phyloP scores from a whole-genome alignment of 1,284 basidiomycete species.

The Stereum hirsutum region DNA sequence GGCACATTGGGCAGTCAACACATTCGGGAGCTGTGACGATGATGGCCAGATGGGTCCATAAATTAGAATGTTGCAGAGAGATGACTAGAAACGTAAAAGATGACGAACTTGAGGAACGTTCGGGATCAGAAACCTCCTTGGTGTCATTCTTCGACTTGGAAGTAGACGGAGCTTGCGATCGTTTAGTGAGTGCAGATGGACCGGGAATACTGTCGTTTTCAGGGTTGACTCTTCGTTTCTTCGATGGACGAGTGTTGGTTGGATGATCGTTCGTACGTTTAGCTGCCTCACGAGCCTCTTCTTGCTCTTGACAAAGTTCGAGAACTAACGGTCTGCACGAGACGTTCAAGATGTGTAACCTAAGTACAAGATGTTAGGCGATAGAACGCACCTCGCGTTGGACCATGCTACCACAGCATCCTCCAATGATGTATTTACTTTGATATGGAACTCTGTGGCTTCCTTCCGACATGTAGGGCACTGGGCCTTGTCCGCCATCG shows the following conservation, averaged over 20 bases:
- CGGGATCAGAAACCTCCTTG: no score
- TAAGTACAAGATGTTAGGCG: neutral
- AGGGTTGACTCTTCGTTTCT: conserved; percentile 10
- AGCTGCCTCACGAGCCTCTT: conserved; percentile 16
- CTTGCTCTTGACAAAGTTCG: conserved; percentile 10
- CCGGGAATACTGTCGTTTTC: neutral
- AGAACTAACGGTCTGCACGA: conserved; percentile 10
- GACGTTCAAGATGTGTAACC: neutral
- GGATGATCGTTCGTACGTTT: conserved; percentile 6
- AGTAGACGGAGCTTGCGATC: neutral
- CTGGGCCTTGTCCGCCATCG: conserved; percentile 44
- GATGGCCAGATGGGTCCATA: neutral
- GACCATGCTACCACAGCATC: conserved; percentile 56
- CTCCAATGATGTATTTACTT: conserved; percentile 51
- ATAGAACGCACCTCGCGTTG: conserved; percentile 40
- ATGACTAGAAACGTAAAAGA: neutral
- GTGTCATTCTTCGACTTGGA: neutral
- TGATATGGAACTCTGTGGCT: conserved; percentile 46
- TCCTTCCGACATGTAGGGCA: conserved; percentile 59
- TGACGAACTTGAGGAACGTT: no score
- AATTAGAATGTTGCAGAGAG: neutral
- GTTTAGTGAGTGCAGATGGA: neutral
- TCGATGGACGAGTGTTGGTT: conserved; percentile 1
- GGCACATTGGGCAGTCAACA: conserved; percentile 48
- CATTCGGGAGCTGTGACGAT: conserved; percentile 1